These are phyloP conservation scores for Mortierella sp. DNA, from an alignment of 371 early-diverging fungal genomes.

Conservation along the genomic window DNA sequence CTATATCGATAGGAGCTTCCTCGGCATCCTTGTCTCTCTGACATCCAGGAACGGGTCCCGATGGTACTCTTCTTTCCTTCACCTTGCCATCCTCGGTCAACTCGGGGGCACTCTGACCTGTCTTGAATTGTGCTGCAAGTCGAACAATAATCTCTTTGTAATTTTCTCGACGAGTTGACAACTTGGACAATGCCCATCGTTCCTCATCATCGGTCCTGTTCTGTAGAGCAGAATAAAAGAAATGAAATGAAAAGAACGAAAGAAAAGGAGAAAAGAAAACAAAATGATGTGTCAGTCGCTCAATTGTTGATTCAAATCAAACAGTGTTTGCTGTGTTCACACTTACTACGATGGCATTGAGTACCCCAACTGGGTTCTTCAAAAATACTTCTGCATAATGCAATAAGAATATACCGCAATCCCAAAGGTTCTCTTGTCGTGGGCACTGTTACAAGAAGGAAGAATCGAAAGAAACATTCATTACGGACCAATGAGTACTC, in stretches of 20 bases:
- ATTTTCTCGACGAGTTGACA: slow-evolving; percentile 30
- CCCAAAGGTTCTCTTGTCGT: slow-evolving; percentile 66
- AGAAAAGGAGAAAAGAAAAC: not conserved
- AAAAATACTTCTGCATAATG: slow-evolving; percentile 65
- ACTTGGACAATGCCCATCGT: slow-evolving; percentile 28
- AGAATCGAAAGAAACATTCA: too few species aligned
- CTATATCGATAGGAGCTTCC: not conserved
- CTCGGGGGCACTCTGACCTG: slow-evolving; percentile 19
- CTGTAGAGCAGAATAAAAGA: not conserved
- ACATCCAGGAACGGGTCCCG: not conserved
- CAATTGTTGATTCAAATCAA: not conserved
- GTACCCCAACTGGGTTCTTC: slow-evolving; percentile 43
- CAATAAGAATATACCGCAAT: slow-evolving; percentile 73
- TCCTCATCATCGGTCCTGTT: slow-evolving; percentile 32
- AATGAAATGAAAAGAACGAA: not conserved
- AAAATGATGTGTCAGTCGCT: too few species aligned
- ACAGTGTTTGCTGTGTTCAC: not conserved
- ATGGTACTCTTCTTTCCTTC: slow-evolving; percentile 2
- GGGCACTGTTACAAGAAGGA: slow-evolving; percentile 45
- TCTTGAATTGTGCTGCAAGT: slow-evolving; percentile 28
- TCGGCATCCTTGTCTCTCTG: not conserved
- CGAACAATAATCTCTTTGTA: slow-evolving; percentile 28
- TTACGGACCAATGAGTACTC: too few species aligned
- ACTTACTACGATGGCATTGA: slow-evolving; percentile 45
- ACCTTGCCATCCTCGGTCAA: slow-evolving; percentile 31